phyloP scores from a whole-genome alignment of 2,329 filamentous ascomycete genomes.

The Phoma sp. region DNA sequence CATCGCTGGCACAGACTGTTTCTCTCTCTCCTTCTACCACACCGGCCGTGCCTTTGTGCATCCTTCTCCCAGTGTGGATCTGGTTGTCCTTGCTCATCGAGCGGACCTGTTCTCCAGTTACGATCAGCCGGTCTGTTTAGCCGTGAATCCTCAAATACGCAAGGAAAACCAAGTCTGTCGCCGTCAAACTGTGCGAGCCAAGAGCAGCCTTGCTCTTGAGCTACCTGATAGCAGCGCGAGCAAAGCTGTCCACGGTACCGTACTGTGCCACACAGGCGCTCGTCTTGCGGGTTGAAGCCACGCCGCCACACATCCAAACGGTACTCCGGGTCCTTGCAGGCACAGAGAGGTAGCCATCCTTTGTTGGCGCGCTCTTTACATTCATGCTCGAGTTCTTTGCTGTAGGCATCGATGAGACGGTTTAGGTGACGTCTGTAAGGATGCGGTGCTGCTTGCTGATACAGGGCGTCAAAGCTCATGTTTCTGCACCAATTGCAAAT shows the following conservation, averaged over 20 bases:
- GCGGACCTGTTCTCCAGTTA: conserved; percentile 30
- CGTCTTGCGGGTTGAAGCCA: conserved; percentile 29
- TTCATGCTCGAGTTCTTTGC: conserved; percentile 27
- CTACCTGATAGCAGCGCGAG: conserved; percentile 26
- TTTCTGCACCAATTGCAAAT: conserved; percentile 36
- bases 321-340: conserved; percentile 30
- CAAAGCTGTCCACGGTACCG: conserved; percentile 31
- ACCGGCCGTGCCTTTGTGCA: conserved; percentile 25
- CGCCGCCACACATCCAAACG: conserved; percentile 26
- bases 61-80: conserved; percentile 34
- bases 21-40: conserved; percentile 21
- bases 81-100: conserved; percentile 22
- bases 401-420: conserved; percentile 24
- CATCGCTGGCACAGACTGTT: conserved; percentile 33
- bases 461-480: conserved; percentile 31
- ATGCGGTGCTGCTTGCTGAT: conserved; percentile 20
- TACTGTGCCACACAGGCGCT: conserved; percentile 27
- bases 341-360: conserved; percentile 29
- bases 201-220: conserved; percentile 24
- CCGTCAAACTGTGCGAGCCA: conserved; percentile 32
- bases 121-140: conserved; percentile 21
- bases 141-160: conserved; percentile 27
- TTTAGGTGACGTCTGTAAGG: conserved; percentile 19
- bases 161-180: conserved; percentile 30
- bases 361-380: conserved; percentile 25